Evolutionary conservation across 768 basidiomycete genomes (phyloP).

Genomic region (Mrakia gelida): DNA sequence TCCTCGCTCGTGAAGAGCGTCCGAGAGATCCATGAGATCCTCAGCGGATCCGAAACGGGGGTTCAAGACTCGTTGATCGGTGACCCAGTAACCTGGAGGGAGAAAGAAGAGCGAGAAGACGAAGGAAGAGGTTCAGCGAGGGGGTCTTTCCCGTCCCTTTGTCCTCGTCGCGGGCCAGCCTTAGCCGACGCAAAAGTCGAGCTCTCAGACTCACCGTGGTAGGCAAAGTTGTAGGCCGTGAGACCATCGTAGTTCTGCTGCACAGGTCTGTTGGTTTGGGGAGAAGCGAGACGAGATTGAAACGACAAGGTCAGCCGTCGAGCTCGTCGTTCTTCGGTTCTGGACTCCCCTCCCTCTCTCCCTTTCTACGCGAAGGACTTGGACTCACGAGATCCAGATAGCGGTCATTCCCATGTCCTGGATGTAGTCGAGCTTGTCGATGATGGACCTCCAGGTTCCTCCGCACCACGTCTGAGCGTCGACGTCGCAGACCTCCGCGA

Average conservation of each 20-base stretch:
- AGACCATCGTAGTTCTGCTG: slow-evolving; percentile 26
- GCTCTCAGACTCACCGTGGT: slow-evolving; percentile 22
- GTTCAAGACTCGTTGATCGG: slow-evolving; percentile 51
- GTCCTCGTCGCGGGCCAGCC: neutral
- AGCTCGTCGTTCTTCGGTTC: neutral
- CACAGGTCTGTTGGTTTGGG: slow-evolving; percentile 13
- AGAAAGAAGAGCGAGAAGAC: neutral
- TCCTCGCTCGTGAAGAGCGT: slow-evolving; percentile 62
- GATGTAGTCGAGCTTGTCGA: slow-evolving; percentile 76
- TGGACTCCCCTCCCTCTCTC: neutral
- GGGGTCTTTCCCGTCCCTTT: too few relatives aligned
- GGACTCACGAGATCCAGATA: slow-evolving; percentile 63
- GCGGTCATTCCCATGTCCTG: slow-evolving; percentile 78
- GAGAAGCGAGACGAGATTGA: neutral
- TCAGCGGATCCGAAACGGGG: slow-evolving; percentile 64
- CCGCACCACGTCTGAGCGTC: slow-evolving; percentile 69
- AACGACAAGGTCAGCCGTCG: neutral
- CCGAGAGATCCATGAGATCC: slow-evolving; percentile 64
- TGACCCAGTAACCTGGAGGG: slow-evolving; percentile 34
- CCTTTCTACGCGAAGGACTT: neutral
- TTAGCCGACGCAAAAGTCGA: neutral
- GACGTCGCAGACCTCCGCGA: slow-evolving; percentile 52
- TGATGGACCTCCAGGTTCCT: slow-evolving; percentile 72
- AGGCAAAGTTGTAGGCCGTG: slow-evolving; percentile 28
- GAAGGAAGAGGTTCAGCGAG: neutral